phyloP scores from a whole-genome alignment of 768 basidiomycete species.

The Termitomyces titanicus region DNA sequence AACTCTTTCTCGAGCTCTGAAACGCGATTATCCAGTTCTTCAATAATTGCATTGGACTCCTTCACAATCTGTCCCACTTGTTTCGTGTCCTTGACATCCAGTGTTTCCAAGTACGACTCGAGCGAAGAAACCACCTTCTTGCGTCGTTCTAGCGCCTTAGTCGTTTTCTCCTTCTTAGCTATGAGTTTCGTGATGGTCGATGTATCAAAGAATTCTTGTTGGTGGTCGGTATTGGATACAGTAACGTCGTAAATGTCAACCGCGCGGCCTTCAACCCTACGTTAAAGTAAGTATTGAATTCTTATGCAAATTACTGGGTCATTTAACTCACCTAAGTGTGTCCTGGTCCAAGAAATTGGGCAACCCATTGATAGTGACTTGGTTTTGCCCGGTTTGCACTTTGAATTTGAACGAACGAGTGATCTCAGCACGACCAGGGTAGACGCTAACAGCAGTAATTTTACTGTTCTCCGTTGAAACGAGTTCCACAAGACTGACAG shows the following conservation, averaged over 20 bases:
- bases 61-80: slow-evolving; percentile 16
- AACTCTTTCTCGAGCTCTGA: slow-evolving; percentile 18
- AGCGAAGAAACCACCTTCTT: slow-evolving; percentile 21
- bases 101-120: slow-evolving; percentile 22
- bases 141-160: slow-evolving; percentile 21
- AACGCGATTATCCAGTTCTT: slow-evolving; percentile 22
- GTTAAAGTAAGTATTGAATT: background rate
- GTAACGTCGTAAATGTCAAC: slow-evolving; percentile 35
- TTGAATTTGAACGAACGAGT: slow-evolving; percentile 27
- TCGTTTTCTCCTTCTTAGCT: slow-evolving; percentile 11
- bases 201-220: background rate
- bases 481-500: slow-evolving; percentile 18
- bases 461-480: slow-evolving; percentile 24
- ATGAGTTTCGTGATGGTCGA: slow-evolving; percentile 19
- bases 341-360: slow-evolving; percentile 27
- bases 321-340: slow-evolving; percentile 26
- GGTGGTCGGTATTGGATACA: slow-evolving; percentile 12
- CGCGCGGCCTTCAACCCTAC: slow-evolving; percentile 30
- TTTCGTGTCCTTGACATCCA: slow-evolving; percentile 19
- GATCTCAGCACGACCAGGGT: slow-evolving; percentile 32
- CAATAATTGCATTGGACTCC: slow-evolving; percentile 20
- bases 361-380: slow-evolving; percentile 28
- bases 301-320: background rate
- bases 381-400: slow-evolving; percentile 29
- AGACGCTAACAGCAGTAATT: slow-evolving; percentile 31